Conservation (phyloP, 2,329 filamentous ascomycete genomes). For the Cladosporium sp. region DNA sequence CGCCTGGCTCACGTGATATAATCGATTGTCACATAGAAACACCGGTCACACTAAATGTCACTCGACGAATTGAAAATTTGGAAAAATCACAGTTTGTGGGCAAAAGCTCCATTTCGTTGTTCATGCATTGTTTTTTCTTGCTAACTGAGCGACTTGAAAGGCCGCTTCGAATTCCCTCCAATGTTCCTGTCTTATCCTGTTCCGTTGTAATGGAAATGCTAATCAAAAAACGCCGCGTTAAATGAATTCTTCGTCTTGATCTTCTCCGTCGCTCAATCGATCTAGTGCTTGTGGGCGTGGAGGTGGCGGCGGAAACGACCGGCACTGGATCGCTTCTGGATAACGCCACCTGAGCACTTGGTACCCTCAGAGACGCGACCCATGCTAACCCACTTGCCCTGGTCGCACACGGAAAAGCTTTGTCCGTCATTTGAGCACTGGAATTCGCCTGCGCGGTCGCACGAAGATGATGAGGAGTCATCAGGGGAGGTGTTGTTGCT, state of each 20-base stretch:
- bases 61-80: background rate
- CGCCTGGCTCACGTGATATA: no score
- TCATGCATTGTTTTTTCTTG: background rate
- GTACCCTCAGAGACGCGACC: constrained; percentile 38
- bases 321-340: constrained; percentile 33
- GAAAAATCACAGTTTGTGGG: background rate
- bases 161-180: background rate
- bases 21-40: no score
- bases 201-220: background rate
- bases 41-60: background rate
- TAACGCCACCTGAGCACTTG: constrained; percentile 38
- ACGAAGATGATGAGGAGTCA: constrained; percentile 21
- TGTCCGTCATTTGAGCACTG: no score
- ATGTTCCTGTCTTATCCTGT: background rate
- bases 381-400: constrained; percentile 42
- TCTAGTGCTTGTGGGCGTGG: constrained; percentile 20
- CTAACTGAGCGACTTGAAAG: background rate
- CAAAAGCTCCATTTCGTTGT: background rate
- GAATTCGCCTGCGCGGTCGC: no score
- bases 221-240: background rate
- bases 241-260: background rate
- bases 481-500: constrained; percentile 3
- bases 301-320: constrained; percentile 22
- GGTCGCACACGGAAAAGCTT: constrained; percentile 33
- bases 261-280: background rate